Base-by-base conservation (phyloP, 257 asterid genomes). In the Primulina huaijiensis region DNA sequence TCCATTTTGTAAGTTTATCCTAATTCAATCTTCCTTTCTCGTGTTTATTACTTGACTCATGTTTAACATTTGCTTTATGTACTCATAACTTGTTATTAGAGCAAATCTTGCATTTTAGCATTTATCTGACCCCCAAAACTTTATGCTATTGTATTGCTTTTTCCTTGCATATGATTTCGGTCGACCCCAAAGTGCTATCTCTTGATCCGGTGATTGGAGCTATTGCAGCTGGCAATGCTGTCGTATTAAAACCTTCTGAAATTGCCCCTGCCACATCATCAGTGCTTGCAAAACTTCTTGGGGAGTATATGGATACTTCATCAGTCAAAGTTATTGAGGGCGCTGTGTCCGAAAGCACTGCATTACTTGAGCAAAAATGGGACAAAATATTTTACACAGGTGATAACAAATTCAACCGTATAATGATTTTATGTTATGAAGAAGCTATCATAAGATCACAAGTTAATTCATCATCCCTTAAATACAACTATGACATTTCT, bases 121-220 rank as follows among this genome's bases (percentile, higher is more conserved):
- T 46, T 46, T 16, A 14, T 5, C 56, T 16, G 20, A 46, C 56
- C 20, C 56, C 19, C 2, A 67, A 7, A 20, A 21, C n/a, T 6
- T 5, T 35, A 12, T 6, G 10, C 63, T 14, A 14, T 25, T 43
- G 20, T 37, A n/a, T 57, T 67, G 66, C 59, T 60, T 19, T 20
- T 71, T 69, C n/a, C 30, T 34, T n/a, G 57, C 31, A 21, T 65
- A 25, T 60, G 70, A 40, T 19, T 19, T 9, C n/a, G 33, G 31
- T 40, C 53, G 62, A 46, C 11, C 34, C 75, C 72, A 74, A 82
- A 72, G 85, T 84, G 60, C 79, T 93, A n/a, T 80, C 96, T 16
- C 82, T 92, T 29, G 95, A 88, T 30, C 98, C 98, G 8, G 79
- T 89, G 67, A 74, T 89, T n/a, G 96, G 96, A 76, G 98, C 98